Conservation (phyloP, 768 basidiomycete species). For the Boletus vinaceobasis region DNA sequence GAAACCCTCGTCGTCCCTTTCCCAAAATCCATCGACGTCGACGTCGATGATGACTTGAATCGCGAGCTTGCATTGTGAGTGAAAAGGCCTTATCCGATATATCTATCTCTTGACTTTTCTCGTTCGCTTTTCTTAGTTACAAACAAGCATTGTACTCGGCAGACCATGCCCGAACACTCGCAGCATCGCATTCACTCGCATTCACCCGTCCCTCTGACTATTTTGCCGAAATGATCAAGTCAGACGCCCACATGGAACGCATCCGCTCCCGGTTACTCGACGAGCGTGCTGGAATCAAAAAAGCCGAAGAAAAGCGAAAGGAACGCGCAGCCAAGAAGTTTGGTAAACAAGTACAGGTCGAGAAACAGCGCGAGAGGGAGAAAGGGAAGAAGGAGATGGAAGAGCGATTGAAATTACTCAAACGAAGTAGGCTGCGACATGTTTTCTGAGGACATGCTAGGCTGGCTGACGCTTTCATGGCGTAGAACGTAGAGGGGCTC, state of each 20-base stretch:
- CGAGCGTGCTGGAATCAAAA: constrained; percentile 85
- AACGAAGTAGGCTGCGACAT: constrained; percentile 60
- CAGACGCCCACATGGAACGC: constrained; percentile 95
- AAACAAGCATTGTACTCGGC: constrained; percentile 90
- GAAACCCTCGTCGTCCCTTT: constrained; percentile 74
- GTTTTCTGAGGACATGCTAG: not conserved
- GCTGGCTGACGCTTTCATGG: constrained; percentile 1
- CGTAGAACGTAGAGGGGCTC: constrained; percentile 78
- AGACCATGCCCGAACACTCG: constrained; percentile 71
- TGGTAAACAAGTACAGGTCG: constrained; percentile 95
- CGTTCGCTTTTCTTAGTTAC: constrained; percentile 56
- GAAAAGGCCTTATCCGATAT: not conserved
- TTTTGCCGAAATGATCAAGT: constrained; percentile 99
- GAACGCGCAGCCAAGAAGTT: constrained; percentile 97
- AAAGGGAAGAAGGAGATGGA: constrained; percentile 89
- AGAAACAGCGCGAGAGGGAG: constrained; percentile 90
- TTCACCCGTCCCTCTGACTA: constrained; percentile 93
- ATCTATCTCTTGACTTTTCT: not conserved
- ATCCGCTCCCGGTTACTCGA: constrained; percentile 88
- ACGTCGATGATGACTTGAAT: constrained; percentile 85
- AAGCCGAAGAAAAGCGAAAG: constrained; percentile 84
- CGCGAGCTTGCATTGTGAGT: constrained; percentile 94
- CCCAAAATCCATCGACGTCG: constrained; percentile 69
- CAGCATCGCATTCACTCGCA: constrained; percentile 72
- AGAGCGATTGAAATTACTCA: constrained; percentile 79